These are phyloP conservation scores for Emydomyces testavorans DNA, from an alignment of 2,329 filamentous ascomycete genomes.

Conservation along the genomic window DNA sequence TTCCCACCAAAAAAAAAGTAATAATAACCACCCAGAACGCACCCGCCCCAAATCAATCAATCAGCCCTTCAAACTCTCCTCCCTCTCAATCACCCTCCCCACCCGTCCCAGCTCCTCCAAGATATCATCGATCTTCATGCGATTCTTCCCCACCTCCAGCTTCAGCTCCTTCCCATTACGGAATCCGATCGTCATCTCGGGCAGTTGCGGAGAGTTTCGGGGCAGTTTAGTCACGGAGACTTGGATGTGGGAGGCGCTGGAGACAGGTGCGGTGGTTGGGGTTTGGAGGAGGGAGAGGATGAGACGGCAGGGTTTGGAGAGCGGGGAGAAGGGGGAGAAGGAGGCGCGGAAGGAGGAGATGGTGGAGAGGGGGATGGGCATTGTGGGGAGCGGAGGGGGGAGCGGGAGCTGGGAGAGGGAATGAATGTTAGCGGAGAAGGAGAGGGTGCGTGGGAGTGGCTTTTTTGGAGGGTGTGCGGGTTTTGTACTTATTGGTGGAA, in stretches of 20 bases:
- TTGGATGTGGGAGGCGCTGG: conserved; percentile 62
- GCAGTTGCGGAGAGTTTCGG: conserved; percentile 54
- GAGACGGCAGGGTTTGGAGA: conserved; percentile 70
- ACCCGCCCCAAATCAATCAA: neutral
- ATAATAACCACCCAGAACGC: neutral
- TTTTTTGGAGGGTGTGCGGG: no score
- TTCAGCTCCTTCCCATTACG: conserved; percentile 91
- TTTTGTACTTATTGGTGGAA: neutral
- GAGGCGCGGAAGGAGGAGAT: conserved; percentile 66
- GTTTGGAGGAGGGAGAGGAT: conserved; percentile 81
- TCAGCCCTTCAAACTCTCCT: conserved; percentile 59
- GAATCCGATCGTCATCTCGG: conserved; percentile 67
- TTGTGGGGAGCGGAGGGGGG: conserved; percentile 17
- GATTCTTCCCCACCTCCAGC: conserved; percentile 65
- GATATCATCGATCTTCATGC: conserved; percentile 72
- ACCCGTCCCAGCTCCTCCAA: conserved; percentile 83
- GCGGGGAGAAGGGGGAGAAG: conserved; percentile 83
- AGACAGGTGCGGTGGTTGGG: conserved; percentile 63
- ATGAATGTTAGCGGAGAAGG: neutral
- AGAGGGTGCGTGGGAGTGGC: no score
- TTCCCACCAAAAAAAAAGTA: no score
- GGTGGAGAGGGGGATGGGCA: conserved; percentile 32
- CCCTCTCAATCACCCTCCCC: conserved; percentile 67
- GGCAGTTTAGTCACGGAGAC: conserved; percentile 69
- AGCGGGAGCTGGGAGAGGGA: neutral